Evolutionary conservation across 441 rosid species (phyloP).

Genomic region (Populus hybrid): DNA sequence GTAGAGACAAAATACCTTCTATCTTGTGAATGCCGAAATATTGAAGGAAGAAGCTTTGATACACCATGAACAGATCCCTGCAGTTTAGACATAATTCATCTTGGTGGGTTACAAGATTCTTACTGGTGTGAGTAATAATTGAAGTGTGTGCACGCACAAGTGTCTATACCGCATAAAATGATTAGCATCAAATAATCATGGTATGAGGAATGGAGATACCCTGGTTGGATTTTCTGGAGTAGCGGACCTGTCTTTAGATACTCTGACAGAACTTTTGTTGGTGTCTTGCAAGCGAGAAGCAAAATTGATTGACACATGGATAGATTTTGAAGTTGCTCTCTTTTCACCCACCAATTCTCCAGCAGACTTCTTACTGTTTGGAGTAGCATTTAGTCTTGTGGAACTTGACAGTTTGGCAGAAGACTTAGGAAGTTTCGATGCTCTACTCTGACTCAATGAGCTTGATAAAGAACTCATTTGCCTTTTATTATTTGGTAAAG

Average conservation of each 20-base stretch:
- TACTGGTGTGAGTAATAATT: neutral
- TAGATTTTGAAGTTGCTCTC: slow-evolving; percentile 36
- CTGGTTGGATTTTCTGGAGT: slow-evolving; percentile 28
- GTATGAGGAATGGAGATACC: slow-evolving; percentile 31
- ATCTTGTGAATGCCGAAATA: slow-evolving; percentile 35
- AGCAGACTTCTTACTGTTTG: slow-evolving; percentile 19
- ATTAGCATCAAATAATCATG: neutral
- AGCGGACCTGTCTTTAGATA: slow-evolving; percentile 35
- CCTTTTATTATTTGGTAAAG: slow-evolving; percentile 38
- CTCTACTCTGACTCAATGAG: slow-evolving; percentile 26
- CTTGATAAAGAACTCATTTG: slow-evolving; percentile 27
- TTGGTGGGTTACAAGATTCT: neutral
- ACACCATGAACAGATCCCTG: slow-evolving; percentile 50
- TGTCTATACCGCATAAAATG: neutral
- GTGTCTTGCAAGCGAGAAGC: slow-evolving; percentile 30
- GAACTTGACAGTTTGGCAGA: slow-evolving; percentile 32
- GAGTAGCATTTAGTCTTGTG: slow-evolving; percentile 24
- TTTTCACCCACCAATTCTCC: slow-evolving; percentile 37
- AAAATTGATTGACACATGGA: slow-evolving; percentile 52
- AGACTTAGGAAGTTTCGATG: slow-evolving; percentile 33
- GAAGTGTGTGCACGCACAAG: neutral
- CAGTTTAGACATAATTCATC: slow-evolving; percentile 26
- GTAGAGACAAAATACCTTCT: slow-evolving; percentile 38
- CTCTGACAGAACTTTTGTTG: slow-evolving; percentile 28
- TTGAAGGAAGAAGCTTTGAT: slow-evolving; percentile 36